Base-by-base conservation (phyloP, 2,329 filamentous ascomycete genomes). In the Xylaria sp. region DNA sequence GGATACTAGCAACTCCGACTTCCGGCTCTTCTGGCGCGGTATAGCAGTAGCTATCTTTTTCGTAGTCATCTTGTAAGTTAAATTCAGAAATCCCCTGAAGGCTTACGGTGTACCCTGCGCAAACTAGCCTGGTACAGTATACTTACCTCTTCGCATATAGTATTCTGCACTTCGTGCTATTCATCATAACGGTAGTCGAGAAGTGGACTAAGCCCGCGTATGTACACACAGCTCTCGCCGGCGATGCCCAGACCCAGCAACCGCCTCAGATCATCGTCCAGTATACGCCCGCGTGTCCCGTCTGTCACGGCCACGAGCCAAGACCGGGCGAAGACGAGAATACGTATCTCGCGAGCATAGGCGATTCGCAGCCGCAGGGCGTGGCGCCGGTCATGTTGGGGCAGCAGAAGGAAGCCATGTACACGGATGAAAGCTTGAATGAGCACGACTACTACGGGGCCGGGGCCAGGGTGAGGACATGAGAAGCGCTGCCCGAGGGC, bases 321-420 rank as follows among this genome's bases (percentile, higher is more conserved):
- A 46, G 62, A n/a, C 31, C 28, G 1, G 65, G 62, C 9, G 65
- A 66, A 25, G 23, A 68, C 12, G 52, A 61, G 31, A 65, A 62
- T 39, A 1, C 33, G 2, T 51, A 36, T 52, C 62, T 61, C n/a
- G 69, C 67, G 12, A 23, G 18, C 39, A 61, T 62, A 55, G 69
- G 69, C 20, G 67, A 71, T 52, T 57, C 49, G 23, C 67, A 69
- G 18, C 69, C 69, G 20, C 69, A 71, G 39, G 58, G 61, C 23
- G 64, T 71, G n/a, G 64, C 67, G 5, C 67, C 67, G 2, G 63
- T 55, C 23, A 64, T 46, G 58, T 18, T 63, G 12, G 13, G n/a
- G 3, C 23, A 61, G 4, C 52, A 56, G 4, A 60, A 55, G 15
- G 61, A 64, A n/a, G 12, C 51, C 2, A 23, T 23, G n/a, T 25